Base-by-base conservation (phyloP, 495 filamentous ascomycete genomes). In the Patellaria atrata region DNA sequence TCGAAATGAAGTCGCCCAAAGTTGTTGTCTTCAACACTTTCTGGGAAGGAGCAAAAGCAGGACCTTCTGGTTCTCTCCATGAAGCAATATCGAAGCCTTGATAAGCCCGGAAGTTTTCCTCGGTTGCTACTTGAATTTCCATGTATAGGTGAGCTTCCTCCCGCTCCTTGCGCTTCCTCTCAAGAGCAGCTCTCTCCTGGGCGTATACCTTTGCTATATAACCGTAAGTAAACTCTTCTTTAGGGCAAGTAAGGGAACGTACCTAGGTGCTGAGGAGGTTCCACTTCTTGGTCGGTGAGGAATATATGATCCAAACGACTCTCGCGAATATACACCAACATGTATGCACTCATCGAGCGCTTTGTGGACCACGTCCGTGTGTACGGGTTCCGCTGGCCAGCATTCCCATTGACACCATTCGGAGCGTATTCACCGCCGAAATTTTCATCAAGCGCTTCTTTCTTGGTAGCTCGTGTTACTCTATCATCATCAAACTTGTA, bases 401-500 rank as follows among this genome's bases (percentile, higher is more conserved):
- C 35, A 13, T 59, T 55, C 9, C 77, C 77, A 41, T 79, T 78
- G 10, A 62, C 53, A 31, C 65, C 56, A 31, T 68, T 68, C n/a
- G n/a, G n/a, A 6, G 62, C 57, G 51, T 82, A 91, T 44, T 89
- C 82, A 22, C 91, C 89, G 27, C 89, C 89, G 57, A 80, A 99
- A 55, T 96, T 99, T 26, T 99, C 89, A 51, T 96, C 86, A 17
- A 94, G 59, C 3, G 86, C 85, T 55, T 99, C 89, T 37, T 80
- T 77, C 54, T 80, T 77, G 3, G 84, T 93, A 14, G 84, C 87
- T 41, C 79, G 81, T 21, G 85, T 96, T 23, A 99, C 89, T 31
- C 84, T 73, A 52, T 99, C 89, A 43, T 99, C 89, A 47, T 99
- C 89, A 43, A 93, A 99, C 45, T 80, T 91, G 64, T 89, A 94